Evolutionary conservation across 2,329 filamentous ascomycete species (phyloP), one percentile per base, ranked within the genome.

Genomic region (Cyphellophora europaea): DNA sequence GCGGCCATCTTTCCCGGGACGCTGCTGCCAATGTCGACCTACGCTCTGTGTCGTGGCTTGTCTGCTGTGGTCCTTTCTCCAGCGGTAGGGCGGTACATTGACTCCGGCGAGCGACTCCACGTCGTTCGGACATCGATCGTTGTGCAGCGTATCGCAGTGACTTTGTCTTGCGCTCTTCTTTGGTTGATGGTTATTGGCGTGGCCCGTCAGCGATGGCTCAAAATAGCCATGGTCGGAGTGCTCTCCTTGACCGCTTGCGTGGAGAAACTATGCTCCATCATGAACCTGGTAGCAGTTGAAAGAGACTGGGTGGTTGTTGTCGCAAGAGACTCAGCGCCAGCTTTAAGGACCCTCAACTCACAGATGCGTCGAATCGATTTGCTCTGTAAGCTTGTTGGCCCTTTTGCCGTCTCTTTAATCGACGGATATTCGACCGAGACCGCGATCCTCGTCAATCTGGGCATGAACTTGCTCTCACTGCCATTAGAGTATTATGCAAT

Each of bases 201-300:
- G 21, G 21, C 8, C 21, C n/a, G 8, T 8, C n/a, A n/a, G 21
- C 21, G 8, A n/a, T 25, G 21, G 21, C 21, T 8, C 8, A 25
- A n/a, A 2, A 33, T 29, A 5, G 33, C 31, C 6, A 19, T 55
- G 0, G 37, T 37, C 8, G 21, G 32, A 66, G 2, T 52, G 66
- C 39, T 44, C n/a, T 63, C 70, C 0, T 12, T 72, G 0, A 57
- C 84, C 29, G 77, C 78, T 1, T 82, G 79, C 37, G 49, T 79
- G 2, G 82, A 87, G 56, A 87, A 86, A 52, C 55, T 84, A 6
- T 67, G 65, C 11, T 67, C 76, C 2, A 66, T 78, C 5, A 66
- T 75, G 53, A 86, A 85, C 51, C 64, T 73, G 1, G 71, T 86
- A 1, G 65, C 81, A 0, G 68, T 87, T 0, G 82, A 86, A 53